phyloP scores from a whole-genome alignment of 768 basidiomycete genomes.

The Mycena polygramma region DNA sequence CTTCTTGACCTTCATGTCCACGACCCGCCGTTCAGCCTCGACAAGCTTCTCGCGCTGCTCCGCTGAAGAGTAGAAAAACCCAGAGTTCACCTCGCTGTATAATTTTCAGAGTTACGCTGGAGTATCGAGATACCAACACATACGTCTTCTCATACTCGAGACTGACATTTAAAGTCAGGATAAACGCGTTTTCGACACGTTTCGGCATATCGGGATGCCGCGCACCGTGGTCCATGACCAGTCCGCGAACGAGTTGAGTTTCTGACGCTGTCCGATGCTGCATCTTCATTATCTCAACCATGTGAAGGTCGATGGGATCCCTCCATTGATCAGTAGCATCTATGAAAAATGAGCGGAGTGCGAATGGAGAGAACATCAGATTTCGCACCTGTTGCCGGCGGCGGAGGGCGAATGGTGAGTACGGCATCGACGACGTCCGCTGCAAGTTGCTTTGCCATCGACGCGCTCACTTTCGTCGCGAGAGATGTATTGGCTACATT shows the following conservation, averaged over 20 bases:
- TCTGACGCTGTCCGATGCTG: slow-evolving; percentile 98
- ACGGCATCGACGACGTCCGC: slow-evolving; percentile 97
- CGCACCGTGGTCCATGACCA: slow-evolving; percentile 97
- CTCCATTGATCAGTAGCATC: slow-evolving; percentile 77
- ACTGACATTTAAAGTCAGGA: slow-evolving; percentile 96
- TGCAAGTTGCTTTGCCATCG: slow-evolving; percentile 88
- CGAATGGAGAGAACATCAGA: slow-evolving; percentile 33
- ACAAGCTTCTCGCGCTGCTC: slow-evolving; percentile 99
- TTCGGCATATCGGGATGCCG: slow-evolving; percentile 99
- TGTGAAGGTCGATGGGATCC: slow-evolving; percentile 97
- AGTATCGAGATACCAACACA: slow-evolving; percentile 46
- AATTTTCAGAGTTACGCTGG: slow-evolving; percentile 38
- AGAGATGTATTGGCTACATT: slow-evolving; percentile 96
- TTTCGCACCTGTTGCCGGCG: slow-evolving; percentile 67
- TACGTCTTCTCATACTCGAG: slow-evolving; percentile 99
- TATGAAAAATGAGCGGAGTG: slow-evolving; percentile 43
- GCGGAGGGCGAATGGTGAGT: slow-evolving; percentile 82
- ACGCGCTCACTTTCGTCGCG: slow-evolving; percentile 88
- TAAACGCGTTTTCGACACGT: slow-evolving; percentile 95
- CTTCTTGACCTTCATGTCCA: slow-evolving; percentile 94
- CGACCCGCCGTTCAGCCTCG: slow-evolving; percentile 94
- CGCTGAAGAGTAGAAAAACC: slow-evolving; percentile 99
- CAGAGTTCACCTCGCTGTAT: slow-evolving; percentile 95
- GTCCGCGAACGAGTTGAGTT: slow-evolving; percentile 93
- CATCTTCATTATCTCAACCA: slow-evolving; percentile 99